phyloP scores from a whole-genome alignment of 2,329 filamentous ascomycete species.

The Sporothrix pseudoabietina region DNA sequence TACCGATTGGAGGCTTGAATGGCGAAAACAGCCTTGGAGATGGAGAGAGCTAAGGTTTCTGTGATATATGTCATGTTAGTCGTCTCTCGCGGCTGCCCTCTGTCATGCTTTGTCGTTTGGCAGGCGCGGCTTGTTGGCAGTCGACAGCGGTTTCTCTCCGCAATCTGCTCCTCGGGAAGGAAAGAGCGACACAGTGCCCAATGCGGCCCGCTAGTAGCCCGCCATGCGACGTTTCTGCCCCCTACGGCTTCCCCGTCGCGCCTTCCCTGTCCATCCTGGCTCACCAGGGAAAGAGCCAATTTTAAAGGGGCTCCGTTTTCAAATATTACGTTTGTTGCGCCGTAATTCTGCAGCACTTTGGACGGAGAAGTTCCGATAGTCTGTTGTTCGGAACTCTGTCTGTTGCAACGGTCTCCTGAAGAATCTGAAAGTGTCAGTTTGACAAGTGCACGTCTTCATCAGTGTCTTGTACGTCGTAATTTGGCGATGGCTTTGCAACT shows the following conservation, averaged over 20 bases:
- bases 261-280: background rate
- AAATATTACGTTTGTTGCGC: background rate
- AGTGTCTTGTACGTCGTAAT: background rate
- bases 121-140: constrained; percentile 3
- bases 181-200: constrained; percentile 8
- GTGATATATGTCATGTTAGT: background rate
- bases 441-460: background rate
- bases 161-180: background rate
- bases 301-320: constrained; percentile 2
- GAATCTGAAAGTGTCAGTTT: background rate
- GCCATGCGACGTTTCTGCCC: background rate
- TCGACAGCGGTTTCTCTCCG: background rate
- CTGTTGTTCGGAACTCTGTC: background rate
- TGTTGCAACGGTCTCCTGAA: constrained; percentile 8
- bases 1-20: background rate
- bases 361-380: background rate
- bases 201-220: background rate
- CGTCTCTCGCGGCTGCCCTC: background rate
- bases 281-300: constrained; percentile 15
- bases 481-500: background rate
- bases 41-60: background rate
- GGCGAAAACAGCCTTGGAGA: background rate
- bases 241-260: background rate
- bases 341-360: constrained; percentile 4
- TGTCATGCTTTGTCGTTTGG: background rate